Base-by-base conservation (phyloP, 768 basidiomycete genomes). In the Austroboletus eburneus region DNA sequence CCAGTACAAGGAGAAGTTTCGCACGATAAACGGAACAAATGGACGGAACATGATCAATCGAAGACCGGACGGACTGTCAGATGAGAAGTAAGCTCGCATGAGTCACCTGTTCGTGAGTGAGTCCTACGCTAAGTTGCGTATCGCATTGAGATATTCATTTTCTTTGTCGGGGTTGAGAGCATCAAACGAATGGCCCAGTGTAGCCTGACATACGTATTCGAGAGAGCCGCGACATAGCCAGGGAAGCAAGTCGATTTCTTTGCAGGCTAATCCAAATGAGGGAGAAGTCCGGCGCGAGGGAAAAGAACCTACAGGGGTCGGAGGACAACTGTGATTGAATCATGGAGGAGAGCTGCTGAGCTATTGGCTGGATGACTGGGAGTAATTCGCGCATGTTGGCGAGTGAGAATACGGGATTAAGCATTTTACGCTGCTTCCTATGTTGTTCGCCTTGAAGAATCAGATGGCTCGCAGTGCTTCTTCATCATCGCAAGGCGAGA, bases 151-250 rank as follows among this genome's bases (percentile, higher is more conserved):
- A 44, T 69, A 69, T 8, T 56, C 55, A 35, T 58, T 63, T 30
- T 56, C 52, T 20, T 56, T 57, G 17, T 46, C 42, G 4, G 57
- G 18, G 10, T 67, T 57, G 1, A 70, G 48, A 2, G 59, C 62
- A 13, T 64, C 49, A 41, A 72, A 64, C 3, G 58, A 59, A 46
- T 71, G 58, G 0, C 72, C 71, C 0, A 72, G 48, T 3, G 58
- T 57, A 8, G 61, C 66, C 39, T 66, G 63, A 10, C 59, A 62
- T 23, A 72, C 58, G 40, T 68, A 69, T 42, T 72, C 70, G 13
- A 72, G 52, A 20, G 72, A 64, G 7, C 55, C 60, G 1, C 64
- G 59, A 16, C 59, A 57, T 32, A 69, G 48, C 66, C 64, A 72
- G 7, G 61, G 59, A 16, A 68, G 53, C 0, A 72, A 9, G 18